phyloP scores from a whole-genome alignment of 805 yeast genomes.

The Saccharomyces paradoxus region DNA sequence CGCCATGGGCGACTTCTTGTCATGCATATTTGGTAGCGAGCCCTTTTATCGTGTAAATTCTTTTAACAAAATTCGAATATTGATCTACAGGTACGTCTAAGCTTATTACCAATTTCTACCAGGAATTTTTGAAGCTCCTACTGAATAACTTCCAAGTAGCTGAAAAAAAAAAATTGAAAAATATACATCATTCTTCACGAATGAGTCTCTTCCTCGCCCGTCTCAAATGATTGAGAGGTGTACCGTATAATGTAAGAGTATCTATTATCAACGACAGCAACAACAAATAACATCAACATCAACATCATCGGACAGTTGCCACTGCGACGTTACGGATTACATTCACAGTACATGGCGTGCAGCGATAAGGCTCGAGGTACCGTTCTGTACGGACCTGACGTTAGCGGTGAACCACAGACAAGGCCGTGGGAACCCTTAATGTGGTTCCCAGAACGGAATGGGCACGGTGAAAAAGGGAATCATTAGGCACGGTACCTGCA shows the following conservation, averaged over 20 bases:
- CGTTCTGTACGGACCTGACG: background rate
- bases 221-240: background rate
- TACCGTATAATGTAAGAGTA: background rate
- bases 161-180: slow-evolving; percentile 3
- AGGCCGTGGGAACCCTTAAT: background rate
- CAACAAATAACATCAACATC: background rate
- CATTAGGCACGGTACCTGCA: background rate
- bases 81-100: background rate
- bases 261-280: background rate
- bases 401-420: background rate
- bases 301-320: background rate
- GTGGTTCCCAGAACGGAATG: background rate
- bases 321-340: background rate
- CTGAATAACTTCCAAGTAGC: background rate
- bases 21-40: slow-evolving; percentile 4
- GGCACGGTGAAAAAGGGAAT: background rate
- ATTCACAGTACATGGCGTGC: background rate
- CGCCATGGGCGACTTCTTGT: slow-evolving; percentile 11
- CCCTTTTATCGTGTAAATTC: background rate
- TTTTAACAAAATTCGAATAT: background rate
- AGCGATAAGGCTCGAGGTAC: background rate
- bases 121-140: background rate
- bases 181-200: background rate
- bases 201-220: background rate
- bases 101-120: background rate